phyloP scores from a whole-genome alignment of 2,329 filamentous ascomycete species.

The Penicillium sp. region DNA sequence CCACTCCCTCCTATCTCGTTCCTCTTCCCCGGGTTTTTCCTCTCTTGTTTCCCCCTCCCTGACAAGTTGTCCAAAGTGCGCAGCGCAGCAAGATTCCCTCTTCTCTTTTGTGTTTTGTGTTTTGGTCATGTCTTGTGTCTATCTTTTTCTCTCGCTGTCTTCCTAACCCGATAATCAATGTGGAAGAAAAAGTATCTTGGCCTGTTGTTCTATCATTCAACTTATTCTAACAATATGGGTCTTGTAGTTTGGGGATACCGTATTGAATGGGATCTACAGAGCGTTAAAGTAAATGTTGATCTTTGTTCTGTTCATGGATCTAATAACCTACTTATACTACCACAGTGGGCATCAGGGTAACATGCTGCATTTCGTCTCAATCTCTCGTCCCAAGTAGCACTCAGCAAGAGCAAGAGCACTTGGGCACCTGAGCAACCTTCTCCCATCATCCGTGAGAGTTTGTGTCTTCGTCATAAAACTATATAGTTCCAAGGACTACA shows the following conservation, averaged over 20 bases:
- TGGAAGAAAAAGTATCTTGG: constrained; percentile 36
- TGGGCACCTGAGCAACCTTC: no score
- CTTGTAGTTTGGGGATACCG: neutral
- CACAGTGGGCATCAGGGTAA: no score
- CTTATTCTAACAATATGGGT: neutral
- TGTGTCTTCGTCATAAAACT: neutral
- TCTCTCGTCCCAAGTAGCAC: no score
- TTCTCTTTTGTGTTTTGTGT: constrained; percentile 39
- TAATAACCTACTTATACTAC: no score
- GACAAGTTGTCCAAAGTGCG: constrained; percentile 40
- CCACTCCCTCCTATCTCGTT: constrained; percentile 26
- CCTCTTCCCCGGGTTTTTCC: constrained; percentile 15
- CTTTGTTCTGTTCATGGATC: no score
- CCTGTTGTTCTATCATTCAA: constrained; percentile 2
- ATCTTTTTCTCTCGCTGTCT: constrained; percentile 31
- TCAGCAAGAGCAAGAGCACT: no score
- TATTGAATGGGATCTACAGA: neutral
- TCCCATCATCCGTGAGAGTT: no score
- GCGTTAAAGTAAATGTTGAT: no score
- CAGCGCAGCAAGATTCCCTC: constrained; percentile 49
- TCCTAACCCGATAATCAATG: constrained; percentile 38
- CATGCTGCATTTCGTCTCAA: no score
- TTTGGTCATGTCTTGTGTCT: constrained; percentile 30
- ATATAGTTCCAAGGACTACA: neutral
- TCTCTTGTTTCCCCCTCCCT: constrained; percentile 32